Conservation (phyloP, 2,329 filamentous ascomycete genomes). For the Nemania diffusa region DNA sequence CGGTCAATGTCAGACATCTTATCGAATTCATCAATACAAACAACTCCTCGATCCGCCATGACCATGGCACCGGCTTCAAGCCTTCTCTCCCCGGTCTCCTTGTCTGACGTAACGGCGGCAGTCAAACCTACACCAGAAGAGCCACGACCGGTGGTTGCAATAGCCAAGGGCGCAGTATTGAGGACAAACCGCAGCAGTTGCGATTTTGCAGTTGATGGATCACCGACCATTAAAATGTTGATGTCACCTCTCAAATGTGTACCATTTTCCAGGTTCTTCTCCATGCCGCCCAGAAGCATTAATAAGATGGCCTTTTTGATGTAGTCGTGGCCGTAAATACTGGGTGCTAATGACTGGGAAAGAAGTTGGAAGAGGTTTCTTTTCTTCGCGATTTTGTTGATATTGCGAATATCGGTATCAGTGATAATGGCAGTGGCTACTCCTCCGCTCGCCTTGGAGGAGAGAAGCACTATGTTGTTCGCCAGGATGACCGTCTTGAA, state of each 20-base stretch:
- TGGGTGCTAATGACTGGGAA: constrained; percentile 92
- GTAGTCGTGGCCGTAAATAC: constrained; percentile 96
- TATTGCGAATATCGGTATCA: constrained; percentile 96
- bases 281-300: constrained; percentile 94
- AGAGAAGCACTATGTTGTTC: constrained; percentile 93
- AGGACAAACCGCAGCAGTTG: constrained; percentile 95
- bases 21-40: constrained; percentile 99
- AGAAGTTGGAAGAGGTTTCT: constrained; percentile 92
- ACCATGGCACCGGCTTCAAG: constrained; percentile 99
- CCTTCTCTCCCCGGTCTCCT: constrained; percentile 94
- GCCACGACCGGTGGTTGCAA: constrained; percentile 94
- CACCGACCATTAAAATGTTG: constrained; percentile 99
- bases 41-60: constrained; percentile 93
- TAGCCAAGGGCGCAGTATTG: constrained; percentile 95
- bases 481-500: constrained; percentile 95
- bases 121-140: constrained; percentile 98
- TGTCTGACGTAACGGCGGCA: constrained; percentile 94
- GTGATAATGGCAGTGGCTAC: constrained; percentile 93
- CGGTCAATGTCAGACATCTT: constrained; percentile 99
- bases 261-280: constrained; percentile 98
- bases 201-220: constrained; percentile 98
- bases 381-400: constrained; percentile 97
- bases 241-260: constrained; percentile 98
- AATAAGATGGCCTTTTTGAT: constrained; percentile 98
- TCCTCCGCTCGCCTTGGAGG: constrained; percentile 94